A percentile compares a stretch with the other conserved stretches of the same genome.
Conservation (phyloP, 2,329 filamentous ascomycete species). For the Pseudopyricularia javanii region DNA sequence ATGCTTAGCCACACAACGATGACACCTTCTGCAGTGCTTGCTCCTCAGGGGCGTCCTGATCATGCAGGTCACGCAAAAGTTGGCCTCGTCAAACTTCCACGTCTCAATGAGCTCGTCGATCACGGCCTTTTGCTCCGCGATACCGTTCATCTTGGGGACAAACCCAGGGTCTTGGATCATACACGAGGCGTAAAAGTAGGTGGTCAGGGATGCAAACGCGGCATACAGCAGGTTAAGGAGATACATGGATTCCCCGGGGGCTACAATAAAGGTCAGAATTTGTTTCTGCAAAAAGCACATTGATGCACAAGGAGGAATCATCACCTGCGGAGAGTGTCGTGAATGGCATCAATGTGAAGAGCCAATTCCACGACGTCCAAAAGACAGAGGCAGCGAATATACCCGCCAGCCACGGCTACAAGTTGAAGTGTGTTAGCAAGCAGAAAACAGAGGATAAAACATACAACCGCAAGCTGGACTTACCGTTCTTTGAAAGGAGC, state of each 20-base stretch:
- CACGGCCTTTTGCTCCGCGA: conserved; percentile 77
- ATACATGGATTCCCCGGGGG: conserved; percentile 35
- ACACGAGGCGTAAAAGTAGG: conserved; percentile 76
- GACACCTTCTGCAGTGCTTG: conserved; percentile 89
- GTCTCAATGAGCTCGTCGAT: conserved; percentile 76
- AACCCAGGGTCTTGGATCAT: conserved; percentile 89
- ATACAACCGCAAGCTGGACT: conserved; percentile 29
- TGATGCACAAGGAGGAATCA: neutral
- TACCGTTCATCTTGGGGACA: conserved; percentile 79
- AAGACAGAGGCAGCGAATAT: conserved; percentile 85
- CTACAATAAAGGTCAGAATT: neutral
- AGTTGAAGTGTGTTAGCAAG: conserved; percentile 19
- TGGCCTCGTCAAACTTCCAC: conserved; percentile 87
- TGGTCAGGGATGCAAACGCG: conserved; percentile 48
- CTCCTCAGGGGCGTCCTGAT: conserved; percentile 82
- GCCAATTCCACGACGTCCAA: conserved; percentile 65
- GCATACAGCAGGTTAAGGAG: conserved; percentile 69
- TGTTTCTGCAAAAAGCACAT: neutral
- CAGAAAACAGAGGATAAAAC: conserved; percentile 6
- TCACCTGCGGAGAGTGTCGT: conserved; percentile 37
- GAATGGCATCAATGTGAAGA: conserved; percentile 54
- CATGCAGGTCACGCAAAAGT: conserved; percentile 94
- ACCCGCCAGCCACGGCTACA: conserved; percentile 69
- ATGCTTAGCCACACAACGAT: conserved; percentile 87
- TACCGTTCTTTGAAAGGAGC: conserved; percentile 70